Conservation (phyloP, 768 basidiomycete species). For the Leccinum imitatum region DNA sequence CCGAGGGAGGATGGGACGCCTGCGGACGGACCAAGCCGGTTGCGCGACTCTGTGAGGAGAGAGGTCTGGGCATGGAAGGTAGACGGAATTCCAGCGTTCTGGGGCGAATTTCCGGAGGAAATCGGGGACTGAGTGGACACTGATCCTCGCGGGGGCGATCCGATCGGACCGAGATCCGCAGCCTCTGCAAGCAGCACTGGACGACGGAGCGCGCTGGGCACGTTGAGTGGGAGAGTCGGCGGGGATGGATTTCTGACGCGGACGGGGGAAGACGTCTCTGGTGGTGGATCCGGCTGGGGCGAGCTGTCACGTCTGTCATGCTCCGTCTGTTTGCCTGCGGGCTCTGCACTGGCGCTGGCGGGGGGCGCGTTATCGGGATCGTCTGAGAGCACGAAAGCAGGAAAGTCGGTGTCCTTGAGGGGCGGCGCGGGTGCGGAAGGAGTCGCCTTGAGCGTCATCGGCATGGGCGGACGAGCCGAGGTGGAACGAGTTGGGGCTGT, state of each 20-base stretch:
- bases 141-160: constrained; percentile 65
- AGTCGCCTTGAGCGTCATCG: constrained; percentile 67
- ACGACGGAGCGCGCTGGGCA: constrained; percentile 49
- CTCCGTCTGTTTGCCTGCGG: constrained; percentile 7
- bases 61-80: constrained; percentile 78
- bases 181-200: constrained; percentile 36
- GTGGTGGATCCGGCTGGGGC: constrained; percentile 2
- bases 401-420: constrained; percentile 72
- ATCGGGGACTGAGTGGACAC: constrained; percentile 54
- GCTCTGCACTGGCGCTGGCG: constrained; percentile 5
- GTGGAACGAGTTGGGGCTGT: constrained; percentile 64
- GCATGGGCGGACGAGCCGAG: constrained; percentile 57
- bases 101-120: constrained; percentile 36
- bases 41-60: constrained; percentile 36
- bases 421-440: constrained; percentile 81
- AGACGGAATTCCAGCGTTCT: constrained; percentile 49
- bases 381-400: constrained; percentile 65
- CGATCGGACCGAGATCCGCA: constrained; percentile 78
- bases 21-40: constrained; percentile 29
- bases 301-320: constrained; percentile 10
- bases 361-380: constrained; percentile 39
- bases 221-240: constrained; percentile 53
- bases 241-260: constrained; percentile 39
- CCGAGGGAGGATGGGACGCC: constrained; percentile 69
- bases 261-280: constrained; percentile 12